Evolutionary conservation across 257 asterid species (phyloP).

Genomic region (Solanum dulcamara): DNA sequence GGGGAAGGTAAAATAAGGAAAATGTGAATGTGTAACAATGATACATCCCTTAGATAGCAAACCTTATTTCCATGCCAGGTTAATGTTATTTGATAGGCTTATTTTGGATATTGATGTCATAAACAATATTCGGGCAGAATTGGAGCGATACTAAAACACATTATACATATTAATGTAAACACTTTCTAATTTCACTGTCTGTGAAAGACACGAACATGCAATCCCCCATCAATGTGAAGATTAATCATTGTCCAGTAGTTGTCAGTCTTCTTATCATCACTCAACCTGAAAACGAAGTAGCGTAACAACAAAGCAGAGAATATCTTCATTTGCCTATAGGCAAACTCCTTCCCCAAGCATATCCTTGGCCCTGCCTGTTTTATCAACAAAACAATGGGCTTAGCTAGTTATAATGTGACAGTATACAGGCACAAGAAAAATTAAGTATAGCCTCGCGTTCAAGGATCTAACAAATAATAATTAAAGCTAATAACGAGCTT

Average conservation of each 20-base stretch:
- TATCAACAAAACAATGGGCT: not conserved
- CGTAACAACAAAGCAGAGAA: conserved; percentile 28
- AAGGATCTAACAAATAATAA: not conserved
- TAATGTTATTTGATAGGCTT: not conserved
- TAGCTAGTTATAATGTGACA: not conserved
- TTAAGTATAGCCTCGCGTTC: not conserved
- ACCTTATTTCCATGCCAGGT: not conserved
- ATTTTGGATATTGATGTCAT: not conserved
- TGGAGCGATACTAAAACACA: not conserved
- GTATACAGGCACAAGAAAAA: not conserved
- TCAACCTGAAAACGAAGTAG: conserved; percentile 25
- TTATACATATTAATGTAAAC: not conserved
- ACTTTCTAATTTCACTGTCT: not conserved
- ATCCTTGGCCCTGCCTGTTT: conserved; percentile 50
- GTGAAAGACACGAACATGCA: not conserved
- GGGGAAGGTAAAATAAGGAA: not conserved
- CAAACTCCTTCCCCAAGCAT: conserved; percentile 50
- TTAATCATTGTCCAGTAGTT: not conserved
- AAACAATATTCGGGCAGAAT: not conserved
- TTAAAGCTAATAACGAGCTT: not conserved
- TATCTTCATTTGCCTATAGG: conserved; percentile 53
- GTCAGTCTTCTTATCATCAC: conserved; percentile 7
- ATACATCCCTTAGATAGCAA: not conserved
- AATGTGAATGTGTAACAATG: not conserved
- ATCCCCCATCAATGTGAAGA: not conserved